Evolutionary conservation across 768 basidiomycete species (phyloP), one percentile per base, ranked within the genome.

Genomic region (Porphyrellus cyaneotinctus): DNA sequence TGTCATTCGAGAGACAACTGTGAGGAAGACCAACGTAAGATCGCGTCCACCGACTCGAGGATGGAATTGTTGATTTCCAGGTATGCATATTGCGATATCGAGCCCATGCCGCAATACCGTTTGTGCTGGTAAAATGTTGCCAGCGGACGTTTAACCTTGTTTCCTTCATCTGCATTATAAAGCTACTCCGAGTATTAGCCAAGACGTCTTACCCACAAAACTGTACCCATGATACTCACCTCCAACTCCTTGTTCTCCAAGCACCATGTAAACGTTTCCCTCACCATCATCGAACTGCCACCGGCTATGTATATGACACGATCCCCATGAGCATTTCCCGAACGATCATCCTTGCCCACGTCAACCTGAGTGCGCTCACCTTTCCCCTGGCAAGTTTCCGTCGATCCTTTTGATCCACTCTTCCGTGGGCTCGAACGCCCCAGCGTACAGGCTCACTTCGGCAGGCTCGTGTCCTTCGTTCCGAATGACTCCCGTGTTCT

Each of bases 1-100:
- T 43, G 30, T 11, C 31, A 26, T 18, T 3, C 13, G n/a, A 9
- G n/a, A 49, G 28, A 20, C 4, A 12, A 23, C 35, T n/a, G 12
- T 28, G 9, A 35, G 52, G 13, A 36, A 17, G 43, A 62, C 69
- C 18, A 32, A 72, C 74, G 42, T 55, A 74, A 65, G 43, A 75
- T 64, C 10, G 66, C 59, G 46, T 76, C 74, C 38, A 73, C 32
- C 7, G 70, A 68, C 20, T 69, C 65, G 46, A 69, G 20, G 17
- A 65, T 59, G n/a, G 61, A 62, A 30, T 63, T 52, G 37, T 71
- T 64, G 14, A 75, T 54, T 35, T 75, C 73, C 32, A 75, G 41
- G 51, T 69, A 72, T 32, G 73, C 72, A 11, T 67, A 52, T 30
- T 69, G 63, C 31, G 69, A 72, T 58, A 75, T 69, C 46, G 62